These are phyloP conservation scores for Castanea mollissima DNA, from an alignment of 306 rosid species.

Conservation along the genomic window DNA sequence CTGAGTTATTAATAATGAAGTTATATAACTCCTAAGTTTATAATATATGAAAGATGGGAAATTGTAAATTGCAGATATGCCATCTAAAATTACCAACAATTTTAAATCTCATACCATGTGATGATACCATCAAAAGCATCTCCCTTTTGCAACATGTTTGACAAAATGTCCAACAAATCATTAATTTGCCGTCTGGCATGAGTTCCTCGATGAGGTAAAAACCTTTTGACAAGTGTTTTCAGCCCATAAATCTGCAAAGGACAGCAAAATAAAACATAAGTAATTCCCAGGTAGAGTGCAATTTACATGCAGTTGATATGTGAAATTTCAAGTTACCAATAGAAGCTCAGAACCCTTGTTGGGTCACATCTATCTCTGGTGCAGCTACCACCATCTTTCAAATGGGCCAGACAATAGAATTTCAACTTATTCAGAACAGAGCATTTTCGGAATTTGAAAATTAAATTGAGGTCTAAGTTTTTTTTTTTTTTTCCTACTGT, in stretches of 20 bases:
- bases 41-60: neutral
- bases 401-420: neutral
- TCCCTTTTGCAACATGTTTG: constrained; percentile 45
- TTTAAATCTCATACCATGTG: constrained; percentile 38
- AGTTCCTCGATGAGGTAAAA: constrained; percentile 59
- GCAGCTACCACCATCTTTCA: neutral
- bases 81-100: constrained; percentile 20
- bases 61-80: neutral
- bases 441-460: neutral
- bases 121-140: constrained; percentile 33
- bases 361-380: neutral
- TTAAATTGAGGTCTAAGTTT: neutral
- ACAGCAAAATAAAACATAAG: constrained; percentile 2
- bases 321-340: neutral
- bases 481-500: neutral
- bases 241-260: constrained; percentile 79
- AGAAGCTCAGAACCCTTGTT: neutral
- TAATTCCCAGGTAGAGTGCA: constrained; percentile 8
- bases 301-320: constrained; percentile 3
- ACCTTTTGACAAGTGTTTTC: constrained; percentile 78
- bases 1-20: neutral
- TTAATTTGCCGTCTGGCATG: constrained; percentile 33
- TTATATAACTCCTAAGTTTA: neutral
- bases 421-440: neutral
- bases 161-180: constrained; percentile 54